These are phyloP conservation scores for Arctium lappa DNA, from an alignment of 129 eudicot genomes.

Conservation along the genomic window DNA sequence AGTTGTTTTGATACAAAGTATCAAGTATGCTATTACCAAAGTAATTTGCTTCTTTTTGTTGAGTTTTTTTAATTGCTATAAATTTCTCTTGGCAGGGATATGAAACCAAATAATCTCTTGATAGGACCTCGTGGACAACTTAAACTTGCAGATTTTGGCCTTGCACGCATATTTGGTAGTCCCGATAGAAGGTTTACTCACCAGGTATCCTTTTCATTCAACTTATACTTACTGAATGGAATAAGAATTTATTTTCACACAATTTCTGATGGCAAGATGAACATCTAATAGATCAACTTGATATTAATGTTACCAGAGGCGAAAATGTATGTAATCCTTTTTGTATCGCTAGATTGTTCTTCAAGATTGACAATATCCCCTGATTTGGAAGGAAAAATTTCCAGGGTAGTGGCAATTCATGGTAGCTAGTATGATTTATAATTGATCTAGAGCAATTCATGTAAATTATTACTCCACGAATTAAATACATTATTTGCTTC, in stretches of 20 bases:
- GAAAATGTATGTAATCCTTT: neutral
- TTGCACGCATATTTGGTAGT: constrained; percentile 95
- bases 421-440: neutral
- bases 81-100: constrained; percentile 57
- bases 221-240: neutral
- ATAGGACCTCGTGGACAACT: constrained; percentile 89
- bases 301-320: constrained; percentile 5
- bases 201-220: constrained; percentile 53
- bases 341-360: neutral
- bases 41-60: neutral
- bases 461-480: neutral
- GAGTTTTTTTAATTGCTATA: constrained; percentile 3
- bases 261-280: constrained; percentile 4
- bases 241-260: neutral
- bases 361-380: neutral
- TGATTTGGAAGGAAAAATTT: neutral
- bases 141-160: constrained; percentile 96
- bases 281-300: constrained; percentile 6
- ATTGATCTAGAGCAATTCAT: neutral
- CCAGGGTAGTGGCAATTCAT: neutral
- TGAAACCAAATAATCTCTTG: constrained; percentile 97
- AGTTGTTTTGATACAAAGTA: neutral
- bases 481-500: neutral
- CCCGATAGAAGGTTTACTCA: constrained; percentile 97
- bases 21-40: neutral